Percentiles rank a stretch among this genome's conserved stretches.
Evolutionary conservation across 305 asterid species (phyloP).

Genomic region (Fraxinus latifolia): DNA sequence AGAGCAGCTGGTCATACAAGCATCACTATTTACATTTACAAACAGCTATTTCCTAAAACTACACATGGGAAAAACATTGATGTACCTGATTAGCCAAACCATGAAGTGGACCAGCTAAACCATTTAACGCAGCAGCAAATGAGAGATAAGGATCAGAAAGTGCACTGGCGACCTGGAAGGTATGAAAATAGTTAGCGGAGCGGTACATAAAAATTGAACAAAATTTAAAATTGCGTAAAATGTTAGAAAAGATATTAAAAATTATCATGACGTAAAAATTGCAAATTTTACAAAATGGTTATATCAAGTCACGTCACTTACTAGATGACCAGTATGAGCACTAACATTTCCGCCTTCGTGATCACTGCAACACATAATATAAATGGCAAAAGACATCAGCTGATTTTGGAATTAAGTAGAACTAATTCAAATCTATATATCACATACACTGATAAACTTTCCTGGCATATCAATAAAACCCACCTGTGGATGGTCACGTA

Average conservation of each 20-base stretch:
- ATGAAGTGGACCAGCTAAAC: constrained; percentile 90
- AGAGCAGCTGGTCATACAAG: neutral
- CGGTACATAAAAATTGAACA: neutral
- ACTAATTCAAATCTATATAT: neutral
- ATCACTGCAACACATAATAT: constrained; percentile 47
- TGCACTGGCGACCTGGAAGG: constrained; percentile 74
- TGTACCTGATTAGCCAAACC: constrained; percentile 92
- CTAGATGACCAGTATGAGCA: constrained; percentile 93
- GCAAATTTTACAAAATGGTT: constrained; percentile 5
- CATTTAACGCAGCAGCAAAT: constrained; percentile 88
- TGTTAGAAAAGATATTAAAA: neutral
- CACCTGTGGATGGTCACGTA: constrained; percentile 88
- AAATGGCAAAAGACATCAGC: constrained; percentile 7
- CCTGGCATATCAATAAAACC: constrained; percentile 14
- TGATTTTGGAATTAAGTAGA: constrained; percentile 10
- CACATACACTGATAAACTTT: neutral
- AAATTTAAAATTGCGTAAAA: neutral
- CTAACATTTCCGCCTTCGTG: constrained; percentile 97
- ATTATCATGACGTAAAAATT: neutral
- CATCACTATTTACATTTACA: neutral
- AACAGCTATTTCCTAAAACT: constrained; percentile 6
- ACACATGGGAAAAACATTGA: constrained; percentile 9
- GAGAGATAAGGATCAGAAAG: constrained; percentile 94
- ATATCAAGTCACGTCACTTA: constrained; percentile 29
- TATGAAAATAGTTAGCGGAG: constrained; percentile 3